These are phyloP conservation scores for Prosopis cineraria DNA, from an alignment of 306 rosid genomes.

Conservation along the genomic window DNA sequence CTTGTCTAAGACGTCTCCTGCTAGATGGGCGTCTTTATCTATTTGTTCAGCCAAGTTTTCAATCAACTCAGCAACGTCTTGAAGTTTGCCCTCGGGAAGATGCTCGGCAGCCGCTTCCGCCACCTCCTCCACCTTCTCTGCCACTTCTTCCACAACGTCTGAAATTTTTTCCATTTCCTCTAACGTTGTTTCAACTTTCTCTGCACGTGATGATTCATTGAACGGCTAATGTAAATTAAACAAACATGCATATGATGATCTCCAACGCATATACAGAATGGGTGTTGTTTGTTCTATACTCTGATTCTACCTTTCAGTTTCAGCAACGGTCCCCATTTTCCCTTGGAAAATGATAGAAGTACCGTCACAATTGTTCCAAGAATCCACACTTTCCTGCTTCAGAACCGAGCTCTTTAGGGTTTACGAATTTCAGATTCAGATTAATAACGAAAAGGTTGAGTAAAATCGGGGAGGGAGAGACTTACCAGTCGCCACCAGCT, in stretches of 20 bases:
- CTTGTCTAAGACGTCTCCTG: constrained; percentile 40
- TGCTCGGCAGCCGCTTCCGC: constrained; percentile 48
- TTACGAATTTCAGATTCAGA: neutral
- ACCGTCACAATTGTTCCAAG: constrained; percentile 50
- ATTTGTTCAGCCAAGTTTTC: constrained; percentile 43
- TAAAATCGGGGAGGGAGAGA: neutral
- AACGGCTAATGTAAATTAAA: neutral
- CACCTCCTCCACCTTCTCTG: constrained; percentile 49
- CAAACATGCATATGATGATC: neutral
- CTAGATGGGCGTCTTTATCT: constrained; percentile 27
- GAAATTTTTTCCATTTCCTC: constrained; percentile 46
- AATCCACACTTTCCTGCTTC: constrained; percentile 61
- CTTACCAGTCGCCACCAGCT: constrained; percentile 45
- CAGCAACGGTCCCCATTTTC: constrained; percentile 63
- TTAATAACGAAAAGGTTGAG: neutral
- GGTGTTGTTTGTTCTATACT: no score
- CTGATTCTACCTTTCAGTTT: constrained; percentile 41
- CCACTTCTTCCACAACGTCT: constrained; percentile 57
- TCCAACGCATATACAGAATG: neutral
- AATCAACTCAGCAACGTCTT: constrained; percentile 28
- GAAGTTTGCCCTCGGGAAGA: constrained; percentile 48
- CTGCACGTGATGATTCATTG: constrained; percentile 23
- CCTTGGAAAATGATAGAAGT: constrained; percentile 48
- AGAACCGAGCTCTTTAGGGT: neutral
- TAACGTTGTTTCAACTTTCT: constrained; percentile 45